Evolutionary conservation across 2,329 filamentous ascomycete genomes (phyloP).

Genomic region (Fusarium acutatum): DNA sequence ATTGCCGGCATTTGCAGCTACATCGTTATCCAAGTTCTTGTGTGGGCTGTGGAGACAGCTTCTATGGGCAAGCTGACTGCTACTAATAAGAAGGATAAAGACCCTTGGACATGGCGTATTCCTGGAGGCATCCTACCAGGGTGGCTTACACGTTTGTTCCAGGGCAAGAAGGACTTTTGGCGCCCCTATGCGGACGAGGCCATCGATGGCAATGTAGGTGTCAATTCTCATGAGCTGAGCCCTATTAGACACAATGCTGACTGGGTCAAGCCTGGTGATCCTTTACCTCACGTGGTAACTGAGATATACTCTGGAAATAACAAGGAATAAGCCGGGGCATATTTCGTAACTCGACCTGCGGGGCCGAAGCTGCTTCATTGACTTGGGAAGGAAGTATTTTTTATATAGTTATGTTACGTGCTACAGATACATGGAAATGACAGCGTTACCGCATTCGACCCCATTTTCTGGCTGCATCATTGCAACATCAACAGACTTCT

Average conservation of each 20-base stretch:
- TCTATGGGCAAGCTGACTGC: background rate
- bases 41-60: background rate
- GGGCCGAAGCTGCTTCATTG: background rate
- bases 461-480: background rate
- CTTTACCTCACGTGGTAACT: background rate
- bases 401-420: background rate
- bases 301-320: background rate
- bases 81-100: background rate
- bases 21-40: background rate
- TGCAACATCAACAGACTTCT: background rate
- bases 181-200: background rate
- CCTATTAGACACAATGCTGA: background rate
- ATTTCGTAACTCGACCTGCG: background rate
- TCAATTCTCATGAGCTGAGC: background rate
- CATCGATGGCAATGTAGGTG: background rate
- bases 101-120: background rate
- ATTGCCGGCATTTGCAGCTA: background rate
- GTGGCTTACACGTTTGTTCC: background rate
- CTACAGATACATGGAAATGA: background rate
- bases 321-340: background rate
- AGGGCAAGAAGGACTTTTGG: background rate
- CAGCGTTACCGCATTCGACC: background rate
- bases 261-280: background rate
- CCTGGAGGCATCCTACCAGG: background rate
- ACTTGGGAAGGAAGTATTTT: background rate